phyloP scores from a whole-genome alignment of 1,284 basidiomycete species.

The Ustilago shanxiensis region DNA sequence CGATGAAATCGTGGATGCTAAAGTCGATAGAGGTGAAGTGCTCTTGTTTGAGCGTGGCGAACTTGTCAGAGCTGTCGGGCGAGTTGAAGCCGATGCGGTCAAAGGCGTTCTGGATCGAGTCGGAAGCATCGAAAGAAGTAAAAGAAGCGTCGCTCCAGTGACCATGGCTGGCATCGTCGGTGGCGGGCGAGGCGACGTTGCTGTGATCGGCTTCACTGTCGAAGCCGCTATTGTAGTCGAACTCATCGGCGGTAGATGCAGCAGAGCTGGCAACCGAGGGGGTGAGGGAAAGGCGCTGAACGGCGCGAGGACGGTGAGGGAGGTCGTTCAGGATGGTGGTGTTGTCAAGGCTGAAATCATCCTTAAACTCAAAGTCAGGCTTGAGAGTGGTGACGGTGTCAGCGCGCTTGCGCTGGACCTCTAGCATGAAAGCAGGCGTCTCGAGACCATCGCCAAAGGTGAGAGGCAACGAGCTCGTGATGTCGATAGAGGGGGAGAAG shows the following conservation, averaged over 20 bases:
- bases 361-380: constrained; percentile 46
- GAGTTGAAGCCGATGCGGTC: constrained; percentile 47
- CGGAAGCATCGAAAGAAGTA: constrained; percentile 24
- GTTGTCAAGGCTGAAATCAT: constrained; percentile 26
- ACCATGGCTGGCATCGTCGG: constrained; percentile 27
- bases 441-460: constrained; percentile 43
- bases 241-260: constrained; percentile 58
- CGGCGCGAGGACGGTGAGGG: constrained; percentile 45
- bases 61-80: constrained; percentile 22
- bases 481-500: constrained; percentile 51
- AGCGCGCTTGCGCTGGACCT: constrained; percentile 52
- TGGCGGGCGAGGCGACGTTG: constrained; percentile 32
- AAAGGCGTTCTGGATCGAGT: constrained; percentile 40
- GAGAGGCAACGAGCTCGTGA: constrained; percentile 33
- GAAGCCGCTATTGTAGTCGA: constrained; percentile 46
- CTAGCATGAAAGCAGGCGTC: constrained; percentile 44
- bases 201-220: constrained; percentile 45
- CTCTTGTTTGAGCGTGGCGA: constrained; percentile 19
- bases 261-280: constrained; percentile 57
- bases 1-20: constrained; percentile 62
- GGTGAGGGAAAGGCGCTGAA: constrained; percentile 55
- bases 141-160: constrained; percentile 28
- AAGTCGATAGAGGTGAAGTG: constrained; percentile 31
- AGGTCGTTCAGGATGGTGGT: constrained; percentile 36
- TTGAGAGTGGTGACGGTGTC: constrained; percentile 57